These are phyloP conservation scores for Venturia asperata DNA, from an alignment of 2,329 filamentous ascomycete species.

Conservation along the genomic window DNA sequence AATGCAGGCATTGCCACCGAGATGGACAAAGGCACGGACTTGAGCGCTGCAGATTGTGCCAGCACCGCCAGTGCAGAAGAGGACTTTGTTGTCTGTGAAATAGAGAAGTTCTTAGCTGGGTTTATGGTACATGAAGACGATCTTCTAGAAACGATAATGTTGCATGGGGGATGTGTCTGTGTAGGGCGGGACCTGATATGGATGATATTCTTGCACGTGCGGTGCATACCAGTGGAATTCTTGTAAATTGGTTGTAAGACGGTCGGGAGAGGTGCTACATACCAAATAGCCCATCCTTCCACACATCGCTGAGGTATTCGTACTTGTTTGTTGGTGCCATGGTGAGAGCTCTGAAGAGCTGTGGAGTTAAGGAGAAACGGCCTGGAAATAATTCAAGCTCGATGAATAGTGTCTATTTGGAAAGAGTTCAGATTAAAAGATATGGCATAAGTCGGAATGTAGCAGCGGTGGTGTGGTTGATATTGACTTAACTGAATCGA, in stretches of 20 bases:
- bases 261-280: conserved; percentile 25
- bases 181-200: too few relatives aligned
- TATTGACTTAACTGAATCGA: neutral
- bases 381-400: neutral
- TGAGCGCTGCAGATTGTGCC: conserved; percentile 92
- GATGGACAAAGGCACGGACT: conserved; percentile 80
- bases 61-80: conserved; percentile 91
- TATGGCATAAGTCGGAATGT: neutral
- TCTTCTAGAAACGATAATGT: too few relatives aligned
- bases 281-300: conserved; percentile 86
- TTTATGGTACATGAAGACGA: too few relatives aligned
- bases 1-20: conserved; percentile 91
- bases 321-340: conserved; percentile 9
- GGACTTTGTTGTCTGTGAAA: conserved; percentile 67
- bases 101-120: neutral
- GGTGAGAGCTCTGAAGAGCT: too few relatives aligned
- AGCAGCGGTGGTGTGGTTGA: neutral
- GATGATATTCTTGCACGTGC: too few relatives aligned
- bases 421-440: neutral
- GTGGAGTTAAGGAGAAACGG: neutral
- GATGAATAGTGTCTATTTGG: neutral
- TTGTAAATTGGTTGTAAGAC: neutral
- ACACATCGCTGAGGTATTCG: conserved; percentile 73
- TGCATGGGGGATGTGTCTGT: too few relatives aligned
- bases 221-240: too few relatives aligned